These are phyloP conservation scores for Penicillium salamii DNA, from an alignment of 495 filamentous ascomycete genomes.

Conservation along the genomic window DNA sequence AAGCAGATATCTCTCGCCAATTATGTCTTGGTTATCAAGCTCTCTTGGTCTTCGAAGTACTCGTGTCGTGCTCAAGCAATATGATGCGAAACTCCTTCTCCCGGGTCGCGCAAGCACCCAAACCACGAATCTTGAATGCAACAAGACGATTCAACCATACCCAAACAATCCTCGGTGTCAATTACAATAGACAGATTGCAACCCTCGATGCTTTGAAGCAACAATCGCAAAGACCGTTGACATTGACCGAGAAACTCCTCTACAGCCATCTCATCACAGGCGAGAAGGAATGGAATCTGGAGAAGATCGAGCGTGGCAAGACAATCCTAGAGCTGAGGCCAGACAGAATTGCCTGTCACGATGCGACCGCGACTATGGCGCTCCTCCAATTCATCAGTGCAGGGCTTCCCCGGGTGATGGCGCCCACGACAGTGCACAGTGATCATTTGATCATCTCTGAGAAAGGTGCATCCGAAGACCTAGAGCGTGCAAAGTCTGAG, in stretches of 20 bases:
- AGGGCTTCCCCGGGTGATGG: slow-evolving; percentile 75
- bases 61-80: too few species aligned
- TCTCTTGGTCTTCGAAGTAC: too few species aligned
- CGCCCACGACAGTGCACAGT: slow-evolving; percentile 87
- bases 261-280: slow-evolving; percentile 78
- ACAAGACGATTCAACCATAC: too few species aligned
- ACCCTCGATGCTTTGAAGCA: slow-evolving; percentile 75
- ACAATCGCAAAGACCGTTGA: slow-evolving; percentile 76
- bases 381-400: slow-evolving; percentile 95
- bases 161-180: too few species aligned
- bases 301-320: slow-evolving; percentile 74
- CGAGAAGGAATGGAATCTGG: slow-evolving; percentile 59
- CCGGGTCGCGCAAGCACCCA: too few species aligned
- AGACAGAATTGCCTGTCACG: slow-evolving; percentile 90
- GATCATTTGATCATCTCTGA: slow-evolving; percentile 93
- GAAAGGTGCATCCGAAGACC: slow-evolving; percentile 77
- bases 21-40: too few species aligned
- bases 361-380: slow-evolving; percentile 95
- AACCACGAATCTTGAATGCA: too few species aligned
- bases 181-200: slow-evolving; percentile 67
- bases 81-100: too few species aligned
- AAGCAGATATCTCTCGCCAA: too few species aligned
- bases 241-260: slow-evolving; percentile 87
- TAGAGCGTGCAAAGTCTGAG: slow-evolving; percentile 70
- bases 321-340: slow-evolving; percentile 85